Percentiles rank a stretch among this genome's conserved stretches.
Conservation (phyloP, 495 filamentous ascomycete genomes). For the Neurospora intermedia region DNA sequence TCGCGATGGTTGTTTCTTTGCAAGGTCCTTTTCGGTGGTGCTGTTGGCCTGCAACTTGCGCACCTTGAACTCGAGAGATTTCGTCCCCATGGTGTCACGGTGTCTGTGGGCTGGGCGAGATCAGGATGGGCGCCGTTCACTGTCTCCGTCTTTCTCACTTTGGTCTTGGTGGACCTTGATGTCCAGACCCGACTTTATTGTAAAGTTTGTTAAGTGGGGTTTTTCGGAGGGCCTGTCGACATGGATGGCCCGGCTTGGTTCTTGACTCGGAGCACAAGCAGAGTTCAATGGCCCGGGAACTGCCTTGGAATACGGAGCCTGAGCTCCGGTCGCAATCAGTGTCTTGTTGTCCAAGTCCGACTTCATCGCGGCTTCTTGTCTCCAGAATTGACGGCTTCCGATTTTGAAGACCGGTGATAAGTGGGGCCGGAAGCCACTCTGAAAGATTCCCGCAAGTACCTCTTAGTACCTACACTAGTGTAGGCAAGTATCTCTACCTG, state of each 20-base stretch:
- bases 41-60: slow-evolving; percentile 30
- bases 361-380: not conserved
- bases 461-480: not conserved
- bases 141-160: not conserved
- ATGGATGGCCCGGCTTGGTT: not conserved
- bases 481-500: not conserved
- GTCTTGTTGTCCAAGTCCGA: not conserved
- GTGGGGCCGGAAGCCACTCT: not conserved
- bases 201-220: not conserved
- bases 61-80: slow-evolving; percentile 35
- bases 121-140: not conserved
- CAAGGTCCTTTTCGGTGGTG: slow-evolving; percentile 33
- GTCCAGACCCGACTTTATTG: not conserved
- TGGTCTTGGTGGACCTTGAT: slow-evolving; percentile 1
- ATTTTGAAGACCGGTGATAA: not conserved
- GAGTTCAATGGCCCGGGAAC: not conserved
- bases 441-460: not conserved
- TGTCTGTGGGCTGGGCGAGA: not conserved
- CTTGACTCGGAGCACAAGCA: not conserved
- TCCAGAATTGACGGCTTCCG: not conserved
- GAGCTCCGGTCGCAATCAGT: not conserved
- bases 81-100: slow-evolving; percentile 12
- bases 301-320: not conserved
- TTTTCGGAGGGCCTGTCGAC: not conserved
- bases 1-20: slow-evolving; percentile 33